A percentile compares a stretch with the other conserved stretches of the same genome.
Evolutionary conservation across 148 eudicot genomes (phyloP).

Genomic region (Nyssa sinensis): DNA sequence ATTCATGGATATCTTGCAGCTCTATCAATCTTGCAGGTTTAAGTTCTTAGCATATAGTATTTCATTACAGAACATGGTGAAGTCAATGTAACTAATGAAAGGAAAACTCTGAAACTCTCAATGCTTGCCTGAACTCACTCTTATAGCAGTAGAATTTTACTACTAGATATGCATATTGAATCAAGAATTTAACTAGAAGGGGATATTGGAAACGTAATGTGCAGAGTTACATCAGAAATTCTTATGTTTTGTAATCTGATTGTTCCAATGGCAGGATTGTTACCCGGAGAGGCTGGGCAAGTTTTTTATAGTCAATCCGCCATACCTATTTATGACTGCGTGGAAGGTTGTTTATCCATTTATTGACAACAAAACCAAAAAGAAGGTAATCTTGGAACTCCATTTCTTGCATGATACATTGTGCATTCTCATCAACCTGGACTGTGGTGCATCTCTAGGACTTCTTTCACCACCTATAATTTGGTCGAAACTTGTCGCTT

Average conservation of each 20-base stretch:
- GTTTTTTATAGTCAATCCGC: slow-evolving; percentile 43
- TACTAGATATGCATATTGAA: slow-evolving; percentile 1
- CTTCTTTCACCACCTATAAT: neutral
- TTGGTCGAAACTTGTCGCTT: neutral
- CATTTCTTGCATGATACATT: neutral
- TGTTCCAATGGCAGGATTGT: slow-evolving; percentile 39
- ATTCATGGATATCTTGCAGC: slow-evolving; percentile 57
- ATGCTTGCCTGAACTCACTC: neutral
- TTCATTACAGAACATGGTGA: neutral
- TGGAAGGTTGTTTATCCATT: slow-evolving; percentile 64
- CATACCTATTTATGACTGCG: slow-evolving; percentile 50
- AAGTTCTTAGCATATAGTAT: neutral
- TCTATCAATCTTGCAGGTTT: slow-evolving; percentile 61
- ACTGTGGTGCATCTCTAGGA: neutral
- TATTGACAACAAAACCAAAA: slow-evolving; percentile 53
- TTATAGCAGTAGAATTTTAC: neutral
- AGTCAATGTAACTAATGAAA: neutral
- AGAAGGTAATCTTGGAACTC: slow-evolving; percentile 35
- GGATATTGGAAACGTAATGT: too few species aligned
- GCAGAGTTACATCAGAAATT: neutral
- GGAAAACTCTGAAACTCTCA: neutral
- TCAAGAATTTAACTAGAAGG: neutral
- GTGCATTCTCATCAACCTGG: neutral
- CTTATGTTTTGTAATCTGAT: neutral
- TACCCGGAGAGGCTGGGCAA: slow-evolving; percentile 63